Evolutionary conservation across 176 grass and related monocot species (phyloP).

Genomic region (Typha latifolia): DNA sequence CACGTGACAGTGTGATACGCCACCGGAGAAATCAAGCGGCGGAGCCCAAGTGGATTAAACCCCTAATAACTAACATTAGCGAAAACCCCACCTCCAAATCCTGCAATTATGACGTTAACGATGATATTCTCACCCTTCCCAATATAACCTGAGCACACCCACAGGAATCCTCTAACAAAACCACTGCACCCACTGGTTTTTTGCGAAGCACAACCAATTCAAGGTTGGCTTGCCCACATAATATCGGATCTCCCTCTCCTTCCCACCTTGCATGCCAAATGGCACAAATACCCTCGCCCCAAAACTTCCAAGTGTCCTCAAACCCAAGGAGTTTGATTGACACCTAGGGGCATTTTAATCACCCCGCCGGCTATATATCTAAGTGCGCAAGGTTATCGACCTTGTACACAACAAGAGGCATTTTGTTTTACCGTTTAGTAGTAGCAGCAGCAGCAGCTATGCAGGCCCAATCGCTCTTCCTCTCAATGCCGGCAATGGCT

Average conservation of each 20-base stretch:
- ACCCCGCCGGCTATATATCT: neutral
- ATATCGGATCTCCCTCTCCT: too few relatives aligned
- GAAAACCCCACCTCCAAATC: neutral
- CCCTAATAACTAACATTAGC: neutral
- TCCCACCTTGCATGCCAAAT: too few relatives aligned
- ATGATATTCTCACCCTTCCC: neutral
- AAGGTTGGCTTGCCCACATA: too few relatives aligned
- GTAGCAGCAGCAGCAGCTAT: conserved; percentile 1
- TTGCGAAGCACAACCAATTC: neutral
- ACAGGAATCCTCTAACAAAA: conserved; percentile 31
- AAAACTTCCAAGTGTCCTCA: neutral
- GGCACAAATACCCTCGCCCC: neutral
- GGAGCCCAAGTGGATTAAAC: neutral
- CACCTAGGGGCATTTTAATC: neutral
- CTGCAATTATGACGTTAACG: neutral
- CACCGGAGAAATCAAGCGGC: neutral
- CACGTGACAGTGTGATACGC: neutral
- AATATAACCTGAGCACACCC: conserved; percentile 8
- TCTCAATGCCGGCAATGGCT: neutral
- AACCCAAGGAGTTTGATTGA: neutral
- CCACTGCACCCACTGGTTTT: conserved; percentile 52
- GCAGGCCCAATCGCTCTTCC: conserved; percentile 21
- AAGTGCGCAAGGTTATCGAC: neutral
- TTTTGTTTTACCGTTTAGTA: too few relatives aligned
- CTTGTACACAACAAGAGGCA: too few relatives aligned